Conservation (phyloP, 73 alveolate genomes). For the Uronychia binucleata region DNA sequence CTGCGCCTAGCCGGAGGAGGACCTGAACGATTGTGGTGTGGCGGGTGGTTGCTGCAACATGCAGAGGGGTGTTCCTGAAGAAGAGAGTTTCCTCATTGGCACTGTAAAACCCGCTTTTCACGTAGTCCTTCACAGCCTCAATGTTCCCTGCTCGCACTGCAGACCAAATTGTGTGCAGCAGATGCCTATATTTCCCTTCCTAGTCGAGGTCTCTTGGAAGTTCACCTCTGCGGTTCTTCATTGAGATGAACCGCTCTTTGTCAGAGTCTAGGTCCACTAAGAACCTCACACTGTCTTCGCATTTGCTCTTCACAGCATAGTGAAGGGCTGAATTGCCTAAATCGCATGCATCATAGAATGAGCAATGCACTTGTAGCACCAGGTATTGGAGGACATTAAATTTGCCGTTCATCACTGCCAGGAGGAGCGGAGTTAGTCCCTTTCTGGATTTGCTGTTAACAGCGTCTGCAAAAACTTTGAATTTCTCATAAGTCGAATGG, state of each 20-base stretch:
- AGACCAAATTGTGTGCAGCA: not conserved
- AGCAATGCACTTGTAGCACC: not conserved
- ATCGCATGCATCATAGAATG: not conserved
- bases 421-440: not conserved
- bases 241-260: not conserved
- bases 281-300: not conserved
- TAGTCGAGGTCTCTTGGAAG: not conserved
- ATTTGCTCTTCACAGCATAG: not conserved
- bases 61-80: not conserved
- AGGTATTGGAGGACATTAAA: not conserved
- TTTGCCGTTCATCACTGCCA: not conserved
- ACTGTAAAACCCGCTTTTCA: not conserved
- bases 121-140: not conserved
- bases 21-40: too few species aligned
- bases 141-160: not conserved
- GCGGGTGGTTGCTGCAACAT: not conserved
- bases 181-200: not conserved
- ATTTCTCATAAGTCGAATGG: not conserved
- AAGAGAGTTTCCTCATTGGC: not conserved
- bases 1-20: not conserved
- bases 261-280: not conserved
- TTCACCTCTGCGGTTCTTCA: not conserved
- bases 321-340: not conserved
- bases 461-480: not conserved
- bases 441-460: too few species aligned